phyloP scores from a whole-genome alignment of 345 rosid genomes.

The Syzygium grande region DNA sequence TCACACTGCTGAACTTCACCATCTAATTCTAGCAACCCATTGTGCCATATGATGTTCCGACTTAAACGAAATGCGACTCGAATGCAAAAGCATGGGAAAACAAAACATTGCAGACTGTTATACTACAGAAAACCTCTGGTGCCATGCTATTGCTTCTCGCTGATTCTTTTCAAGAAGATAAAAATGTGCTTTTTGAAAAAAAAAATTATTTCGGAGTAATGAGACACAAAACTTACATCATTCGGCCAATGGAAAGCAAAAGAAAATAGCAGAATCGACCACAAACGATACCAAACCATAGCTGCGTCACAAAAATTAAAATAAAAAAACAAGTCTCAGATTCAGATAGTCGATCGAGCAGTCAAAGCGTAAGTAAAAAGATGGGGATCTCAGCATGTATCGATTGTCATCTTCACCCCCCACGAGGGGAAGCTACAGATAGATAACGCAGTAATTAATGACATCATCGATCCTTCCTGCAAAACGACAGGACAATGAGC shows the following conservation, averaged over 20 bases:
- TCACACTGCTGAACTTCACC: background rate
- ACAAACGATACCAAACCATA: background rate
- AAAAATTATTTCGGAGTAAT: background rate
- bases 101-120: background rate
- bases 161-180: background rate
- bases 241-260: background rate
- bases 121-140: background rate
- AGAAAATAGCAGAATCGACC: background rate
- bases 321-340: background rate
- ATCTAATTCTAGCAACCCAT: background rate
- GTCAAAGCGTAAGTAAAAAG: background rate
- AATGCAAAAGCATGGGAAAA: background rate
- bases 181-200: background rate
- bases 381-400: background rate
- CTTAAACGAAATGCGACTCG: background rate
- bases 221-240: background rate
- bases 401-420: background rate
- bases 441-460: constrained; percentile 3
- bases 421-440: background rate
- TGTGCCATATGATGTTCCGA: background rate
- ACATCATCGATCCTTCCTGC: constrained; percentile 4
- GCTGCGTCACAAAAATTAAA: background rate
- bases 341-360: background rate
- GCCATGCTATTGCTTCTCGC: background rate
- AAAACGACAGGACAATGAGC: background rate